Conservation (phyloP, 2,329 filamentous ascomycete species). For the Harringtonia lauricola region DNA sequence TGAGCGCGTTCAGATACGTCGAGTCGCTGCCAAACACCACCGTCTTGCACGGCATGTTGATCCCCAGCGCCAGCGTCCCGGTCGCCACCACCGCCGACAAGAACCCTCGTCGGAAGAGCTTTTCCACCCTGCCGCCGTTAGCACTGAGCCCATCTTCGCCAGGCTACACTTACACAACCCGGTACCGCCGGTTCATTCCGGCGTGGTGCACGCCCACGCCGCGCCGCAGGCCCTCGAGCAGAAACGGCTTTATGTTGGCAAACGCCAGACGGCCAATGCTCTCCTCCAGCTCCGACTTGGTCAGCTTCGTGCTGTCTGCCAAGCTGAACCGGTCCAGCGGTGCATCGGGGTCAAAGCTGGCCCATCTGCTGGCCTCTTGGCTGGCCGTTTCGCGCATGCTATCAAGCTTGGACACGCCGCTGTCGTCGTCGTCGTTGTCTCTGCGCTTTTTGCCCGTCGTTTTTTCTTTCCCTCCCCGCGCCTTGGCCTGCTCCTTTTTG, state of each 20-base stretch:
- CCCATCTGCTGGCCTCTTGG: conserved; percentile 44
- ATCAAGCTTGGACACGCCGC: conserved; percentile 39
- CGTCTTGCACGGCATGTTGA: conserved; percentile 79
- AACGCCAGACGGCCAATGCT: conserved; percentile 39
- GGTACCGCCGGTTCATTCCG: conserved; percentile 68
- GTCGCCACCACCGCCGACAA: conserved; percentile 63
- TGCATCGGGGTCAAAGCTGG: conserved; percentile 55
- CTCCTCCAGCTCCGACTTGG: conserved; percentile 44
- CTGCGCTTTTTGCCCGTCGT: conserved; percentile 20
- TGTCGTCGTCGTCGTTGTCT: conserved; percentile 30
- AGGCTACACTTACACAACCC: conserved; percentile 40
- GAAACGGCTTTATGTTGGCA: conserved; percentile 34
- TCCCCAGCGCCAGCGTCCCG: conserved; percentile 64
- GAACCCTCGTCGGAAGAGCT: conserved; percentile 63
- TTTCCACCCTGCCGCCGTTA: conserved; percentile 51
- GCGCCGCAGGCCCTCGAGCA: conserved; percentile 51
- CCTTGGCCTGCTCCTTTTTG: conserved; percentile 32
- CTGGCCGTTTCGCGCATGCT: conserved; percentile 43
- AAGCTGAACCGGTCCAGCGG: conserved; percentile 56
- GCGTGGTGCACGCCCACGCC: conserved; percentile 71
- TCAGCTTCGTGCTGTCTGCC: conserved; percentile 48
- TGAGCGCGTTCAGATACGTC: conserved; percentile 60
- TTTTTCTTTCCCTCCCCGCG: conserved; percentile 9
- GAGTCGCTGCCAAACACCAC: conserved; percentile 68
- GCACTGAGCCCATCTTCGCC: conserved; percentile 2